These are phyloP conservation scores for Colletotrichum sp. DNA, from an alignment of 2,329 filamentous ascomycete species.

Conservation along the genomic window DNA sequence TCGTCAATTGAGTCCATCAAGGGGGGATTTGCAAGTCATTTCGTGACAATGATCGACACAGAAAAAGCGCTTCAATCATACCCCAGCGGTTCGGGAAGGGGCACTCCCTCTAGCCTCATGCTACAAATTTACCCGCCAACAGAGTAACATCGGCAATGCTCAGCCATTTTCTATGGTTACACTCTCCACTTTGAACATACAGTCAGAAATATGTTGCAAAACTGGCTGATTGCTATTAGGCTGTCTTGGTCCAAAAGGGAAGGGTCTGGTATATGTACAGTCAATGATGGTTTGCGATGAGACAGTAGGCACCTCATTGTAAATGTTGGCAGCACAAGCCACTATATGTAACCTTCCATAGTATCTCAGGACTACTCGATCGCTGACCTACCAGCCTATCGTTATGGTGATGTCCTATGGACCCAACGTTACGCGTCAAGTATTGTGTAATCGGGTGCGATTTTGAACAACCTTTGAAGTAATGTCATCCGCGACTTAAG, in stretches of 20 bases:
- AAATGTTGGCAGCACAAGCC: background rate
- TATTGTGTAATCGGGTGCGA: background rate
- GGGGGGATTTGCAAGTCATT: background rate
- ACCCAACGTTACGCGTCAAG: background rate
- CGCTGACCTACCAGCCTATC: background rate
- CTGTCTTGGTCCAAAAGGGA: background rate
- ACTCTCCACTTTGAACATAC: background rate
- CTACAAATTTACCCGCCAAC: background rate
- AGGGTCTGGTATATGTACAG: background rate
- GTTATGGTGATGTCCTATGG: background rate
- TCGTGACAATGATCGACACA: background rate
- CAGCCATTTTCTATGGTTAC: background rate
- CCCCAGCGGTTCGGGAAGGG: background rate
- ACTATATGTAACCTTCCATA: background rate
- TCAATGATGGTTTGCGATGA: background rate
- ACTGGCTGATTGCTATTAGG: accelerated
- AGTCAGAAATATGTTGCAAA: accelerated
- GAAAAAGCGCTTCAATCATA: background rate
- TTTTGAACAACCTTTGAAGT: background rate
- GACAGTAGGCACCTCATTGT: accelerated
- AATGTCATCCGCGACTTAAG: background rate
- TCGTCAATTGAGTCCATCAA: background rate
- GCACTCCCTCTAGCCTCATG: background rate
- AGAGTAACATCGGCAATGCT: background rate
- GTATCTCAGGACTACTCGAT: accelerated